Base-by-base conservation (phyloP, 495 filamentous ascomycete genomes). In the Neurospora sp. region DNA sequence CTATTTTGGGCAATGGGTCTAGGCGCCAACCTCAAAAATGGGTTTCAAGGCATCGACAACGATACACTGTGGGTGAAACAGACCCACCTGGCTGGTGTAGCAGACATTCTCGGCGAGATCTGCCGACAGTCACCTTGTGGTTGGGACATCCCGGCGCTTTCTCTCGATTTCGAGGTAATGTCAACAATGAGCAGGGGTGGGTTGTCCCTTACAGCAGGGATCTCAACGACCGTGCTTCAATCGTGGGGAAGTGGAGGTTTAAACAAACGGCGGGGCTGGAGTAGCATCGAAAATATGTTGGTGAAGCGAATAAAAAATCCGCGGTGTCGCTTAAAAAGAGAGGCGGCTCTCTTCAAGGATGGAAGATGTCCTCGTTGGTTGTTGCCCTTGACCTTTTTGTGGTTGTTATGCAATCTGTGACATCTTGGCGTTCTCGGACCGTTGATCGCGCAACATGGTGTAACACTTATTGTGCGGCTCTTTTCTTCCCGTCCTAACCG, bases 21-120 rank as follows among this genome's bases (percentile, higher is more conserved):
- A 62, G 54, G 28, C 54, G 15, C 13, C 24, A 24, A 54, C 21
- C 45, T 54, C 54, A 42, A 71, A 70, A 40, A 40, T 40, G 37
- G 37, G 39, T 62, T 54, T 62, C 28, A 34, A 34, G 6, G 6
- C 28, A 28, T 62, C 24, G 54, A 62, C 21, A 59, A 62, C 21
- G 3, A 54, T 54, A 54, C 3, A 54, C 28, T 1, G 28, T 66
- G 54, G n/a, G 48, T 75, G 77, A 75, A 78, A 78, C 77, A 69
- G 74, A 45, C 72, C 72, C 75, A 72, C 73, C 37, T 39, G 28
- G n/a, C 72, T 76, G 74, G 71, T 21, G 71, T 62, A 19, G 28
- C 54, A 62, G 54, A 34, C 15, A 62, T 34, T 6, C 13, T 17
- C 13, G 28, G 24, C 28, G 2, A 62, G 24, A 62, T 34, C 54